Evolutionary conservation across 441 rosid genomes (phyloP).

Genomic region (Melastoma candidum): DNA sequence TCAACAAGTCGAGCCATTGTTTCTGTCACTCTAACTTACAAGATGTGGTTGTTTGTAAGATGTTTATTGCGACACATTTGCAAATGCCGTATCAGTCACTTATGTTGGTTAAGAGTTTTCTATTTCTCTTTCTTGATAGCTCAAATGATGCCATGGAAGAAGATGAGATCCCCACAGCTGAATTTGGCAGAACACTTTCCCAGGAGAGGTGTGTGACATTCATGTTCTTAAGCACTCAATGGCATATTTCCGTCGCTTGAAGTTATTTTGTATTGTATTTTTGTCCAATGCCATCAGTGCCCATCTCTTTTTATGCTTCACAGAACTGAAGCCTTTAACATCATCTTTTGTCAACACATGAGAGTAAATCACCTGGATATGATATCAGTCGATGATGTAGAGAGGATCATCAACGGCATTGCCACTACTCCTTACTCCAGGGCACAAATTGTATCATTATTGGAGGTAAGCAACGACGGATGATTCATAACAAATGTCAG

Average conservation of each 20-base stretch:
- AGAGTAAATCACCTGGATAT: constrained; percentile 55
- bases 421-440: constrained; percentile 41
- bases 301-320: constrained; percentile 3
- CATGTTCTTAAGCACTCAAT: constrained; percentile 1
- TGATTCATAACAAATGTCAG: background rate
- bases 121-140: constrained; percentile 21
- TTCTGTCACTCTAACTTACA: no score
- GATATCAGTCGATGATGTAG: constrained; percentile 62
- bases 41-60: no score
- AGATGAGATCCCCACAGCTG: constrained; percentile 50
- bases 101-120: background rate
- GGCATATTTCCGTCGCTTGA: background rate
- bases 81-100: background rate
- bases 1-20: no score
- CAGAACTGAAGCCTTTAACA: constrained; percentile 70
- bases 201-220: constrained; percentile 45
- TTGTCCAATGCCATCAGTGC: background rate
- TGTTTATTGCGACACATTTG: no score
- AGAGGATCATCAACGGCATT: constrained; percentile 47
- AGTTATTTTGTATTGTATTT: background rate
- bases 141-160: constrained; percentile 69
- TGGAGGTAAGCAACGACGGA: constrained; percentile 44
- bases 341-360: constrained; percentile 75
- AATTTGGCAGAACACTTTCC: constrained; percentile 33
- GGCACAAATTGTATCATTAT: constrained; percentile 50